Percentiles rank a stretch among this genome's conserved stretches.
Conservation (phyloP, 306 rosid genomes). For the Cucurbita ficifolia region DNA sequence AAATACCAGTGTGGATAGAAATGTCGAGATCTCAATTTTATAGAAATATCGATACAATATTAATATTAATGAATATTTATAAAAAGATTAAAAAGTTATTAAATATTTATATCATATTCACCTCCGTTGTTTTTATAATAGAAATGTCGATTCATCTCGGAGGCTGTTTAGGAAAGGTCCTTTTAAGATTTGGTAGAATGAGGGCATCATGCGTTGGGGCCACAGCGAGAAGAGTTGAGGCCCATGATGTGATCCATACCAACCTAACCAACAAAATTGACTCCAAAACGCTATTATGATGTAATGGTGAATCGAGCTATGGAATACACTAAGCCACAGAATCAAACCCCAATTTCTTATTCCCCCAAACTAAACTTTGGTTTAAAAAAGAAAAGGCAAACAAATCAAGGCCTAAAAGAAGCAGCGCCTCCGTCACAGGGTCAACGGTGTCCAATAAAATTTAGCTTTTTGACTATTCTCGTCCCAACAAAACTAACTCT, state of each 20-base stretch:
- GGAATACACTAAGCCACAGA: not conserved
- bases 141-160: too few species aligned
- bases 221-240: conserved; percentile 13
- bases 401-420: not conserved
- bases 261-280: not conserved
- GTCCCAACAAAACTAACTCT: not conserved
- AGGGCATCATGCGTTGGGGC: conserved; percentile 19
- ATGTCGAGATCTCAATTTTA: too few species aligned
- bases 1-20: too few species aligned
- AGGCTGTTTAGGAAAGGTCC: not conserved
- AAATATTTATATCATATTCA: too few species aligned
- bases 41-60: too few species aligned
- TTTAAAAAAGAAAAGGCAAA: not conserved
- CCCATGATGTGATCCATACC: conserved; percentile 21
- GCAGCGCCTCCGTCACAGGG: not conserved
- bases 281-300: not conserved
- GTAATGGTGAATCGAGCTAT: not conserved
- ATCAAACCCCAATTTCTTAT: not conserved
- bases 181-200: conserved; percentile 17
- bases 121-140: too few species aligned
- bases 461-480: not conserved
- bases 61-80: too few species aligned
- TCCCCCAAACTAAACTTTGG: not conserved
- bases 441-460: not conserved
- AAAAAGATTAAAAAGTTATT: too few species aligned